Conservation (phyloP, 2,329 filamentous ascomycete genomes). For the Periconia digitata region DNA sequence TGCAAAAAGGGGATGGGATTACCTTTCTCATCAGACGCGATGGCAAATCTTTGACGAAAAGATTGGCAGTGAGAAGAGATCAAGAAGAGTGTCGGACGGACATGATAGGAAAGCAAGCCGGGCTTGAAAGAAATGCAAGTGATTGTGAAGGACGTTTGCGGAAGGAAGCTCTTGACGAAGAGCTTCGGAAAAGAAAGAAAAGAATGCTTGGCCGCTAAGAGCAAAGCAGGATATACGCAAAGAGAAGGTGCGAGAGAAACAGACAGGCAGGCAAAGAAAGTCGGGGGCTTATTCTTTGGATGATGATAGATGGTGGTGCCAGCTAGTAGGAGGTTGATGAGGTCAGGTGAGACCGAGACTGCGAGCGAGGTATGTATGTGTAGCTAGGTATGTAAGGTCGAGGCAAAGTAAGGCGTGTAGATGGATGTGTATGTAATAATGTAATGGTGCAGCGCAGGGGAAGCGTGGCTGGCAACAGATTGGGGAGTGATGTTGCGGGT, state of each 20-base stretch:
- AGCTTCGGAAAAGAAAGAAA: slow-evolving; percentile 10
- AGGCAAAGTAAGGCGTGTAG: neutral
- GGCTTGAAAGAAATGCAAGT: neutral
- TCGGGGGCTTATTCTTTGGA: slow-evolving; percentile 25
- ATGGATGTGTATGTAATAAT: slow-evolving; percentile 12
- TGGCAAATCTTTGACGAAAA: slow-evolving; percentile 17
- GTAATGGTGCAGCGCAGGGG: neutral
- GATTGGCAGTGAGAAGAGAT: slow-evolving; percentile 13
- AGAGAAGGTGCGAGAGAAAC: slow-evolving; percentile 9
- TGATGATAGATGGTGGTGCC: neutral
- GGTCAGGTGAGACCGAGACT: slow-evolving; percentile 23
- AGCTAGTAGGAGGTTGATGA: neutral
- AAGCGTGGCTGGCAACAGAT: slow-evolving; percentile 13
- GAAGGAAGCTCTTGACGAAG: slow-evolving; percentile 23
- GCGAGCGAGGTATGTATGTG: slow-evolving; percentile 34
- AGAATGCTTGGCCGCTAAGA: slow-evolving; percentile 34
- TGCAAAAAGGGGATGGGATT: slow-evolving; percentile 19
- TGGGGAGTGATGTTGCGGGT: no score
- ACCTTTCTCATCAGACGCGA: slow-evolving; percentile 37
- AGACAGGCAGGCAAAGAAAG: slow-evolving; percentile 30
- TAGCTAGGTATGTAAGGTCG: slow-evolving; percentile 1
- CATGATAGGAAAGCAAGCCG: slow-evolving; percentile 30
- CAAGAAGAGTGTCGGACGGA: slow-evolving; percentile 30
- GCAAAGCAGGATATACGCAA: slow-evolving; percentile 33
- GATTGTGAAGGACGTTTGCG: slow-evolving; percentile 28